These are phyloP conservation scores for Trypanosoma platydactyli DNA, from an alignment of 208 protist species.

Conservation along the genomic window DNA sequence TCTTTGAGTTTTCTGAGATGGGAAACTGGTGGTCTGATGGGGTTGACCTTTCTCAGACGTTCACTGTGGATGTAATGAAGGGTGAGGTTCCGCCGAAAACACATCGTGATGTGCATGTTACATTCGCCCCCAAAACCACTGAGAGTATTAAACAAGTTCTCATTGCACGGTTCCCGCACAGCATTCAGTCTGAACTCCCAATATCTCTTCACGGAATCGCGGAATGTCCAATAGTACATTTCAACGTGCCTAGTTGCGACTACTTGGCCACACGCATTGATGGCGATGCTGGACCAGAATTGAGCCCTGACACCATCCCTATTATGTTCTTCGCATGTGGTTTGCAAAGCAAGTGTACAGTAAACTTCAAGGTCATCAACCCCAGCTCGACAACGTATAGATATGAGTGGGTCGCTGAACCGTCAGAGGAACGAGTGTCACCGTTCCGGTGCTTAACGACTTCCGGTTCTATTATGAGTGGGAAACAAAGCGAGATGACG, in stretches of 20 bases:
- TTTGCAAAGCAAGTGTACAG: conserved; percentile 85
- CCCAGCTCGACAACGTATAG: conserved; percentile 90
- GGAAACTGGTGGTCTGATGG: background rate
- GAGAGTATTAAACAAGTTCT: conserved; percentile 49
- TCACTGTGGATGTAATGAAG: conserved; percentile 64
- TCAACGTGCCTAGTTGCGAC: conserved; percentile 91
- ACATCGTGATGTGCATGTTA: conserved; percentile 62
- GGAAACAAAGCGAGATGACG: conserved; percentile 93
- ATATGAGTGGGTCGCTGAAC: conserved; percentile 92
- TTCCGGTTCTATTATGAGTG: conserved; percentile 71
- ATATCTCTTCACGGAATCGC: conserved; percentile 79
- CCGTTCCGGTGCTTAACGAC: conserved; percentile 92
- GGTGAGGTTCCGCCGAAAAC: conserved; percentile 58
- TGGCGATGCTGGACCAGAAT: conserved; percentile 39
- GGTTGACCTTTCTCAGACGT: conserved; percentile 31
- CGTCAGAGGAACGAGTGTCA: conserved; percentile 29
- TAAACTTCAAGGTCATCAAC: conserved; percentile 95
- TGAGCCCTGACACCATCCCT: conserved; percentile 77
- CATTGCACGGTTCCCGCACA: conserved; percentile 61
- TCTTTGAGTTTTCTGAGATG: conserved; percentile 40
- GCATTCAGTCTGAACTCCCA: conserved; percentile 32
- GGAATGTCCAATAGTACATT: conserved; percentile 95
- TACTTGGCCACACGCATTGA: conserved; percentile 82
- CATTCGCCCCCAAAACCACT: conserved; percentile 82
- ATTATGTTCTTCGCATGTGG: conserved; percentile 65